A percentile compares a stretch with the other conserved stretches of the same genome.
Evolutionary conservation across 2,329 filamentous ascomycete species (phyloP).

Genomic region (Ceratocystiopsis minuta): DNA sequence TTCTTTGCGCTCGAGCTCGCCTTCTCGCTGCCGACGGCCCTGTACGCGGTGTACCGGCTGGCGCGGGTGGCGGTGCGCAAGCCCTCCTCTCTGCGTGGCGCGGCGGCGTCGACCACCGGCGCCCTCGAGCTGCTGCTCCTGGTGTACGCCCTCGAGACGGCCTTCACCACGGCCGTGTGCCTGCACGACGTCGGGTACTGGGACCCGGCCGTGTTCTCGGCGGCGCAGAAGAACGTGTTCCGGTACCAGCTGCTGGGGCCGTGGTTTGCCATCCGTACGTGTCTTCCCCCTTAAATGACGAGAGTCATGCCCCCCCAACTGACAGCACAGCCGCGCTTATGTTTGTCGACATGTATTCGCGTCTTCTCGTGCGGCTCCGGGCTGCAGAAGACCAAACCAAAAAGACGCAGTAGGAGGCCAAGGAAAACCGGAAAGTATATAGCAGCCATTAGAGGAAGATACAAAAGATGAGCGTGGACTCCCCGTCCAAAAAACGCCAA

Average conservation of each 20-base stretch:
- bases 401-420: slow-evolving; percentile 21
- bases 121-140: slow-evolving; percentile 31
- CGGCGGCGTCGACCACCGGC: slow-evolving; percentile 14
- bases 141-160: slow-evolving; percentile 32
- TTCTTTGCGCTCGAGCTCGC: slow-evolving; percentile 32
- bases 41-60: slow-evolving; percentile 28
- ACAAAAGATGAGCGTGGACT: too few species aligned
- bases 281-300: too few species aligned
- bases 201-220: slow-evolving; percentile 26
- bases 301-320: too few species aligned
- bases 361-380: slow-evolving; percentile 25
- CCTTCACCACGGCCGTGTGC: slow-evolving; percentile 32
- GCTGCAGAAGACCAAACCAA: slow-evolving; percentile 17
- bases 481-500: too few species aligned
- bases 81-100: neutral
- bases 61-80: slow-evolving; percentile 4
- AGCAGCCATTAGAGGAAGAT: neutral
- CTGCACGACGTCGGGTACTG: slow-evolving; percentile 31
- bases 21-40: slow-evolving; percentile 30
- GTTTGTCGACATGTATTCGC: slow-evolving; percentile 34
- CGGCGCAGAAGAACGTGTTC: slow-evolving; percentile 26
- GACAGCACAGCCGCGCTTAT: slow-evolving; percentile 26
- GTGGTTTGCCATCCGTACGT: slow-evolving; percentile 35
- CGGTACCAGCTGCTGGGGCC: slow-evolving; percentile 32
- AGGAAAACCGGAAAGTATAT: neutral